These are phyloP conservation scores for Trichoderma hamatum DNA, from an alignment of 2,329 filamentous ascomycete genomes.

Conservation along the genomic window DNA sequence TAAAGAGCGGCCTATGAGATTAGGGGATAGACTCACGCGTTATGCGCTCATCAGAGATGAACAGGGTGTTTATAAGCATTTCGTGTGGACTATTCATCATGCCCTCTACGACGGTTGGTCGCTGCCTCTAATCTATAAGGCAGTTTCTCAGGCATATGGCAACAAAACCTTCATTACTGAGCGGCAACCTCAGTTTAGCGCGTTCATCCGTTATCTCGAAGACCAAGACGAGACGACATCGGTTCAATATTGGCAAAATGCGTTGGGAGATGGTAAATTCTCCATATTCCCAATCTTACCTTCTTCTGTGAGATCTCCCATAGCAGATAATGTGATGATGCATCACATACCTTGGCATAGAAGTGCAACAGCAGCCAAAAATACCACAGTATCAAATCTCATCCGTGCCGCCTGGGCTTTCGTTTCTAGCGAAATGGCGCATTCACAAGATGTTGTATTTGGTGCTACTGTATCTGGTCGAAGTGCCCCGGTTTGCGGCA, in stretches of 20 bases:
- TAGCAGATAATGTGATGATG: background rate
- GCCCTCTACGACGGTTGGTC: conserved; percentile 19
- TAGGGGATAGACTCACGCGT: conserved; percentile 12
- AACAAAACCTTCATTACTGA: background rate
- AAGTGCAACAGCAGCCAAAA: background rate
- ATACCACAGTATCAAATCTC: background rate
- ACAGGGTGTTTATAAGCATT: background rate
- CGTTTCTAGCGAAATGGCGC: background rate
- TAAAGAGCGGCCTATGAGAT: background rate
- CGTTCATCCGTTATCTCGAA: background rate
- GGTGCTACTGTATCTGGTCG: conserved; percentile 14
- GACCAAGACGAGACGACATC: background rate
- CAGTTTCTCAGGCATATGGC: background rate
- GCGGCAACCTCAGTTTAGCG: background rate
- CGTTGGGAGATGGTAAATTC: background rate
- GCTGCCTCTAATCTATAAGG: background rate
- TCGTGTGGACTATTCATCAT: conserved; percentile 20
- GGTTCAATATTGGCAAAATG: background rate
- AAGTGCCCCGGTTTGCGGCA: conserved; percentile 3
- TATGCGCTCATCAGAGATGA: background rate
- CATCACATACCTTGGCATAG: background rate
- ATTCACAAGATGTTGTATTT: conserved; percentile 13
- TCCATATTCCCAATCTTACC: background rate
- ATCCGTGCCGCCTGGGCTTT: conserved; percentile 13
- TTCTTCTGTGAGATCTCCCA: background rate